A percentile compares a stretch with the other conserved stretches of the same genome.
phyloP scores from a whole-genome alignment of 108 stramenopile genomes.

The Stephanodiscus triporus region DNA sequence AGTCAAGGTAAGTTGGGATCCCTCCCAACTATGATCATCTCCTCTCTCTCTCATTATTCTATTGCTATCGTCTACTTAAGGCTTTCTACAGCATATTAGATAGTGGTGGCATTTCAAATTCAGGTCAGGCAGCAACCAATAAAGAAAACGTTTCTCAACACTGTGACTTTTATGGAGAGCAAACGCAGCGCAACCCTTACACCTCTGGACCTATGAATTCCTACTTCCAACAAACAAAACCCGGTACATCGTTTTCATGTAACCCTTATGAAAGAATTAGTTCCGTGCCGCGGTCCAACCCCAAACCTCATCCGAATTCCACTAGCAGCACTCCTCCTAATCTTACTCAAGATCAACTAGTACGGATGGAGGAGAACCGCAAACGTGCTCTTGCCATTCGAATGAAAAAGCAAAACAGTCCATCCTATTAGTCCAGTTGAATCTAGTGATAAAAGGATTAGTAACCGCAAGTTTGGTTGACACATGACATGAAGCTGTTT shows the following conservation, averaged over 20 bases:
- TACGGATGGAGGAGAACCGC: conserved; percentile 50
- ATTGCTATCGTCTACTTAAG: neutral
- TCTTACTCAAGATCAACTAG: conserved; percentile 48
- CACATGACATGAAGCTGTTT: too few species aligned
- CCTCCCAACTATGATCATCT: neutral
- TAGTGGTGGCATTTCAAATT: neutral
- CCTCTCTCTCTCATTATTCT: neutral
- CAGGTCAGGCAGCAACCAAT: neutral
- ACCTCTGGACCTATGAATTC: conserved; percentile 6
- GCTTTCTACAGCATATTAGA: conserved; percentile 25
- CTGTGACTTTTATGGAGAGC: conserved; percentile 6
- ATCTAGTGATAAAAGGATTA: too few species aligned
- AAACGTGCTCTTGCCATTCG: conserved; percentile 45
- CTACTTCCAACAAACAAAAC: conserved; percentile 10
- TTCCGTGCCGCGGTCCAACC: neutral
- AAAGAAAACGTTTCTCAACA: conserved; percentile 27
- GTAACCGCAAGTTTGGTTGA: too few species aligned
- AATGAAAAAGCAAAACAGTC: conserved; percentile 29
- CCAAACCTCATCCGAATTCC: neutral
- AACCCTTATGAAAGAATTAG: conserved; percentile 13
- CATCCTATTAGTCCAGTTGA: neutral
- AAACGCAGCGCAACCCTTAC: neutral
- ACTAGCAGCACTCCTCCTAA: conserved; percentile 19
- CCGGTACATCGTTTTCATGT: neutral
- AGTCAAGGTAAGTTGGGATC: conserved; percentile 36